Percentiles rank a stretch among this genome's conserved stretches.
Conservation (phyloP, 2,329 filamentous ascomycete genomes). For the Aspergillus clavatus region DNA sequence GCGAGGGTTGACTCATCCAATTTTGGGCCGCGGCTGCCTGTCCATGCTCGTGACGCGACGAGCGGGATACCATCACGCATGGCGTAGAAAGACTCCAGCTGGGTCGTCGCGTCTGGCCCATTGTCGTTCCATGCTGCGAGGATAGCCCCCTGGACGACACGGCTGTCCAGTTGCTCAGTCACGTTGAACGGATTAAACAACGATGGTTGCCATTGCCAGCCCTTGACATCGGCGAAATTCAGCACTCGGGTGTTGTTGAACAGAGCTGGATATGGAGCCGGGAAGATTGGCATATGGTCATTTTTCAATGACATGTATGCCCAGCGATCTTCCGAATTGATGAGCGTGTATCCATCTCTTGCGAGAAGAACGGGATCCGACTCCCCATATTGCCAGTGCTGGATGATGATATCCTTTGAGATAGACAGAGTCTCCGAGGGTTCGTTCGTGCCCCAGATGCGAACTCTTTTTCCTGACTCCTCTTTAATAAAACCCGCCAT, state of each 20-base stretch:
- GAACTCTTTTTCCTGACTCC: constrained; percentile 42
- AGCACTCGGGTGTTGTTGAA: constrained; percentile 48
- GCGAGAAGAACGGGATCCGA: constrained; percentile 48
- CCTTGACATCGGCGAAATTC: constrained; percentile 44
- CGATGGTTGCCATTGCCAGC: constrained; percentile 45
- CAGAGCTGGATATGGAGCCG: constrained; percentile 43
- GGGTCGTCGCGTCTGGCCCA: constrained; percentile 48
- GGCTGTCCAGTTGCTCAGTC: constrained; percentile 44
- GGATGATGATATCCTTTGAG: constrained; percentile 45
- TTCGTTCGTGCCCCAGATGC: constrained; percentile 56
- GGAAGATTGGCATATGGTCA: constrained; percentile 49
- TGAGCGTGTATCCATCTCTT: constrained; percentile 45
- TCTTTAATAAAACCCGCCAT: constrained; percentile 46
- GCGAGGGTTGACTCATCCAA: constrained; percentile 40
- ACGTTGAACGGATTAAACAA: constrained; percentile 49
- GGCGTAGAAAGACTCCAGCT: constrained; percentile 50
- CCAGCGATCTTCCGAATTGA: constrained; percentile 54
- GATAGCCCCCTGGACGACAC: constrained; percentile 46
- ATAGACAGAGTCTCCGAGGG: constrained; percentile 41
- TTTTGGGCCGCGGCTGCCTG: constrained; percentile 41
- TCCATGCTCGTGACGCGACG: constrained; percentile 52
- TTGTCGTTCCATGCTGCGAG: constrained; percentile 54
- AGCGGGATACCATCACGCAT: constrained; percentile 49
- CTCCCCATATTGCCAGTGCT: constrained; percentile 55
- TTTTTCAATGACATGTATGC: constrained; percentile 54